Conservation (phyloP, 352 stramenopile genomes). For the Globisporangium splendens region DNA sequence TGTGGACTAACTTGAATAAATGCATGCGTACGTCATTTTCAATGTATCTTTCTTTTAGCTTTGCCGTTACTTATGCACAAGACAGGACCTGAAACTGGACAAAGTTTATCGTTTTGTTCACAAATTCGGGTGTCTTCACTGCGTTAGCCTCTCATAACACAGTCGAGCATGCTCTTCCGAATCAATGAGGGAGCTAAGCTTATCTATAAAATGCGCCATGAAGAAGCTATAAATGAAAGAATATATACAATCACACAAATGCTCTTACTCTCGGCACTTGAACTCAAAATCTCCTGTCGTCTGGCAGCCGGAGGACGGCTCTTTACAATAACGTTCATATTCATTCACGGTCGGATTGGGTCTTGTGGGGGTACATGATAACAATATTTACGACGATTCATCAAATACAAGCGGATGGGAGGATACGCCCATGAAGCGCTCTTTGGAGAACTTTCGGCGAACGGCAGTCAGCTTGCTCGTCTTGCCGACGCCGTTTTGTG, state of each 20-base stretch:
- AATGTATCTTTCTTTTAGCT: constrained; percentile 1
- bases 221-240: constrained; percentile 2
- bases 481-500: constrained; percentile 60
- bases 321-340: constrained; percentile 19
- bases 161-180: not conserved
- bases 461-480: constrained; percentile 77
- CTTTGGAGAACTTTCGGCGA: constrained; percentile 84
- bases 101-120: constrained; percentile 1
- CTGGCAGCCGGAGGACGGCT: constrained; percentile 3
- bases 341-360: constrained; percentile 9
- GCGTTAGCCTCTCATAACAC: not conserved
- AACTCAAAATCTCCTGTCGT: constrained; percentile 1
- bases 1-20: constrained; percentile 37
- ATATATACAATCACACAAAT: constrained; percentile 4
- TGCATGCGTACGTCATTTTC: constrained; percentile 4
- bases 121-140: not conserved
- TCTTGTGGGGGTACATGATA: constrained; percentile 9
- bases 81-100: not conserved
- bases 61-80: not conserved
- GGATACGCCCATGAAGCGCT: constrained; percentile 75
- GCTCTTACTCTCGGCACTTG: constrained; percentile 7
- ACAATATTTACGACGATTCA: constrained; percentile 32
- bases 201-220: not conserved
- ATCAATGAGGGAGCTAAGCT: not conserved
- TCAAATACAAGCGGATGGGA: constrained; percentile 52